These are phyloP conservation scores for Exophiala sideris DNA, from an alignment of 2,329 filamentous ascomycete genomes.

Conservation along the genomic window DNA sequence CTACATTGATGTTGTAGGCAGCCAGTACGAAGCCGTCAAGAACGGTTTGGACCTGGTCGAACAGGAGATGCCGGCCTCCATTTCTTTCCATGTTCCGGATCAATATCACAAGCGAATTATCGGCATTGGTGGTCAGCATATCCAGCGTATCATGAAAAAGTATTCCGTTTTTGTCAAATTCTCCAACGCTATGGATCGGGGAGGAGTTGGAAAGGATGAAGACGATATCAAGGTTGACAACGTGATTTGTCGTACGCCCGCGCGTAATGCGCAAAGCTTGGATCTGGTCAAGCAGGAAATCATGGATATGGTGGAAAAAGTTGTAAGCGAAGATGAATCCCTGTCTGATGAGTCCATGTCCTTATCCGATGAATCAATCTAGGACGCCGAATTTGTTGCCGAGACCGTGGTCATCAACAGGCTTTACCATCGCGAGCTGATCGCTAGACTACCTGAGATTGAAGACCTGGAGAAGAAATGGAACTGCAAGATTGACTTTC, in stretches of 20 bases:
- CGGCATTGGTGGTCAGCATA: slow-evolving; percentile 95
- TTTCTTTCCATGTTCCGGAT: slow-evolving; percentile 97
- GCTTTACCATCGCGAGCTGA: slow-evolving; percentile 89
- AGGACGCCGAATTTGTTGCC: slow-evolving; percentile 95
- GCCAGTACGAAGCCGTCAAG: slow-evolving; percentile 90
- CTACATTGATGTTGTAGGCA: slow-evolving; percentile 95
- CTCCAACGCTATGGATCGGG: slow-evolving; percentile 97
- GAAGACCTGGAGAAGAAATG: slow-evolving; percentile 97
- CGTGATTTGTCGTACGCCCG: slow-evolving; percentile 95
- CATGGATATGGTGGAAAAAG: slow-evolving; percentile 98
- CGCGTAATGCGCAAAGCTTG: slow-evolving; percentile 92
- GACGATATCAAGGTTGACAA: slow-evolving; percentile 99
- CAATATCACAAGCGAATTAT: slow-evolving; percentile 99
- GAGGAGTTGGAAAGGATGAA: slow-evolving; percentile 88
- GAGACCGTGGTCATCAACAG: slow-evolving; percentile 92
- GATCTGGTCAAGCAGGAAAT: slow-evolving; percentile 99
- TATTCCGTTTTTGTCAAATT: slow-evolving; percentile 99
- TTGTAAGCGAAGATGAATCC: slow-evolving; percentile 52
- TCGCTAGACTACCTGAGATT: slow-evolving; percentile 81
- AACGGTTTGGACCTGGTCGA: slow-evolving; percentile 89
- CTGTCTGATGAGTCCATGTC: slow-evolving; percentile 13
- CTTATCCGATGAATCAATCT: slow-evolving; percentile 24
- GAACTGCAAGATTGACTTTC: slow-evolving; percentile 99
- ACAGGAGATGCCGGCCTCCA: slow-evolving; percentile 98
- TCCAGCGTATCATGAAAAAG: slow-evolving; percentile 99